Evolutionary conservation across 2,329 filamentous ascomycete genomes (phyloP), one percentile per base, ranked within the genome.

Genomic region (Fusarium coicis): DNA sequence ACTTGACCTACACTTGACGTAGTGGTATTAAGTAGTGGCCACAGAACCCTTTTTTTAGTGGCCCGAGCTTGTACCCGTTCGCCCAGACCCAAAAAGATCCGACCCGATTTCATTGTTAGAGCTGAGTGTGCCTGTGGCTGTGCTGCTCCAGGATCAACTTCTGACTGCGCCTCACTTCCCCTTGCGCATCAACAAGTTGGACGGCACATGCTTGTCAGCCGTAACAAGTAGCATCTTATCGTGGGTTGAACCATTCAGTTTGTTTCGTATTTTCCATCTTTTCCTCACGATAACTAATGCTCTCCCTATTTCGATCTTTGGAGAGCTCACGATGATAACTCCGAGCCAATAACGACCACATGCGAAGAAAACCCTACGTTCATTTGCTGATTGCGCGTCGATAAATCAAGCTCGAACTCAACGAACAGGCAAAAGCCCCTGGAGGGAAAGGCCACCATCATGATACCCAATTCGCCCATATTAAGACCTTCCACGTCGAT

Each of bases 401-500:
- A 68, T 69, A 74, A 34, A 60, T 39, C 62, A 58, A 61, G 46
- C 49, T 39, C 50, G 37, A 54, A 54, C 46, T 32, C 26, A 61
- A 62, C 57, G 32, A 70, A 39, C 61, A 70, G 76, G 67, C 75
- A 70, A 68, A 74, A 73, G 79, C 80, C 82, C 81, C 79, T 78
- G 77, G 81, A 81, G 85, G 85, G 82, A 83, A 83, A 83, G 81
- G 62, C 77, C 74, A 76, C 71, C 79, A 81, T 77, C 73, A 89
- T 89, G 88, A 84, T 91, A 82, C 87, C 92, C 81, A 91, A 88
- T 80, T 90, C 88, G 77, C 84, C 93, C 75, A 93, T 93, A 84
- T 92, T 91, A 83, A 91, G 92, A 79, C 88, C 94, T 78, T 88
- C 89, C 79, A 90, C 91, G 77, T 93, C 91, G 64, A 80, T 92